Evolutionary conservation across 345 rosid genomes (phyloP), one percentile per base, ranked within the genome.

Genomic region (Brassica rapa): DNA sequence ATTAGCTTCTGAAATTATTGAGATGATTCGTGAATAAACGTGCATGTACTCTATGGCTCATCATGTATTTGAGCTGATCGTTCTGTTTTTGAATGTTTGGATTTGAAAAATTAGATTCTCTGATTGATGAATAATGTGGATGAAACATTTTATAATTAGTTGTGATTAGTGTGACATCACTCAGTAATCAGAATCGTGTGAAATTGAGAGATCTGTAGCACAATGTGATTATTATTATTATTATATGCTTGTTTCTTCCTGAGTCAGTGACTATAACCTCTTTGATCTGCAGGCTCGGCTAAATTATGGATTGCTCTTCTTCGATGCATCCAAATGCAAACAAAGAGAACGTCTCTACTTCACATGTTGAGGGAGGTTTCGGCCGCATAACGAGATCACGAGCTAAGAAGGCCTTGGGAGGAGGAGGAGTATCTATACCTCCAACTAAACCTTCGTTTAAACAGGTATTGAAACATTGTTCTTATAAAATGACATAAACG

Each of bases 361-460:
- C 83, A 71, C 77, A 82, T 78, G 83, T 46, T 73, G 85, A 82
- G 73, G 86, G 74, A 46, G 75, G 76, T 66, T 30, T 80, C 37
- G 77, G 75, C 46, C 81, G 94, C 55, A 80, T 90, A 41, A 95
- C 99, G 6, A 84, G 99, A 72, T 87, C 97, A 70, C 86, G 86
- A 65, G 88, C 96, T 77, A 90, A 61, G 61, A 61, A 86, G 69
- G 89, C 89, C 10, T 66, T 84, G 84, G 93, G 86, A 73, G 91
- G 87, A 73, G 91, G 87, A 73, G 91, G 87, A 71, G 60, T 65
- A 21, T 81, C 88, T 1, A 85, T 84, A 79, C 87, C 85, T 80
- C 82, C 88, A 75, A 81, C 91, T 29, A 89, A 83, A 32, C 85
- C 93, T 37, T 83, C 87, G 69, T 84, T 86, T 41, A 91, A 91